Conservation (phyloP, 73 alveolate genomes). For the Tetrahymena malaccensis region DNA sequence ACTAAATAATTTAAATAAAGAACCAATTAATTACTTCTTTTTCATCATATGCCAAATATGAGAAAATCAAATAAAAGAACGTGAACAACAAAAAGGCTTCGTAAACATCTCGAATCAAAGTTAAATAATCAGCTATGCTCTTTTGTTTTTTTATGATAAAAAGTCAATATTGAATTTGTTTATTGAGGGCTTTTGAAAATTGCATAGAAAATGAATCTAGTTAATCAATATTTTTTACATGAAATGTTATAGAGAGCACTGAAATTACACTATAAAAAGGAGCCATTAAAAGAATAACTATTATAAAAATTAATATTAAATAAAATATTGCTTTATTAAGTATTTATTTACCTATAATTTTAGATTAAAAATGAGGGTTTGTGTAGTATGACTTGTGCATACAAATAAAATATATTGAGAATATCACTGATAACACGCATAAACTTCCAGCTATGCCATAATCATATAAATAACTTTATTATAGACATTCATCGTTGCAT, state of each 20-base stretch:
- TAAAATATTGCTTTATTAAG: too few species aligned
- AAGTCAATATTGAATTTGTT: neutral
- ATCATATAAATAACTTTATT: neutral
- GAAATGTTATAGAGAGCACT: conserved; percentile 14
- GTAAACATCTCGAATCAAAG: conserved; percentile 35
- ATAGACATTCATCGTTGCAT: neutral
- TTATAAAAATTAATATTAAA: neutral
- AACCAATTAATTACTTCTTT: neutral
- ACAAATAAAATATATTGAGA: neutral
- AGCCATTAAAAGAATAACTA: conserved; percentile 40
- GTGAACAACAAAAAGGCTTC: conserved; percentile 32
- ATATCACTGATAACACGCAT: neutral
- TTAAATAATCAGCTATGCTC: conserved; percentile 31
- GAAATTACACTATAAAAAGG: conserved; percentile 40
- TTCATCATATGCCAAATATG: conserved; percentile 35
- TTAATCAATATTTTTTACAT: neutral
- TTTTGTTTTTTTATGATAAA: neutral
- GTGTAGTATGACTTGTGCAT: neutral
- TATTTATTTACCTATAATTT: neutral
- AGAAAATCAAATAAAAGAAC: conserved; percentile 31
- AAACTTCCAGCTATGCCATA: neutral
- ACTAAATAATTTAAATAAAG: neutral
- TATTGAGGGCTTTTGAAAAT: neutral
- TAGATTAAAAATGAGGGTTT: neutral
- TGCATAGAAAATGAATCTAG: neutral